phyloP scores from a whole-genome alignment of 306 rosid genomes.

The Trichosanthes cucumerina region DNA sequence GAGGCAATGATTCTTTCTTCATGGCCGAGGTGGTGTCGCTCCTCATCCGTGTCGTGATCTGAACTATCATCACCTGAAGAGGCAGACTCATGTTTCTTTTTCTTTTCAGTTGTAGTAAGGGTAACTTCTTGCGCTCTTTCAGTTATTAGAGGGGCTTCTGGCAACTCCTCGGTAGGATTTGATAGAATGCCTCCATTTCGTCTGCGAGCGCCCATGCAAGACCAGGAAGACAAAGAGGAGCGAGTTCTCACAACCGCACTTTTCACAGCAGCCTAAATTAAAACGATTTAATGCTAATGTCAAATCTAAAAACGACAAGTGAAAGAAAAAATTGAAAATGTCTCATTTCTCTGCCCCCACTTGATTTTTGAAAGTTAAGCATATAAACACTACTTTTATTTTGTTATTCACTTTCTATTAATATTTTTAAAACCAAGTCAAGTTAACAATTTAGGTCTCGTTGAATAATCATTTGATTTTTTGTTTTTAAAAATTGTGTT shows the following conservation, averaged over 20 bases:
- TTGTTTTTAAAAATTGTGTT: too few relatives aligned
- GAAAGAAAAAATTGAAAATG: neutral
- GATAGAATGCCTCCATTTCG: conserved; percentile 42
- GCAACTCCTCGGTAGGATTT: conserved; percentile 30
- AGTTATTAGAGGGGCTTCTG: conserved; percentile 31
- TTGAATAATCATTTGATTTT: too few relatives aligned
- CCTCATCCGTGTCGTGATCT: conserved; percentile 66
- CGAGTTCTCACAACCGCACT: conserved; percentile 93
- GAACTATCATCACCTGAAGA: conserved; percentile 41
- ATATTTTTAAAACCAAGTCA: too few relatives aligned
- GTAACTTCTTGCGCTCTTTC: conserved; percentile 28
- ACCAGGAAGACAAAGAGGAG: conserved; percentile 83
- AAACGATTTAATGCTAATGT: neutral
- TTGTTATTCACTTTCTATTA: too few relatives aligned
- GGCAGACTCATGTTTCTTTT: conserved; percentile 27
- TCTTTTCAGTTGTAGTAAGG: conserved; percentile 14
- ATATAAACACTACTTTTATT: too few relatives aligned
- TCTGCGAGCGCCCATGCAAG: conserved; percentile 92
- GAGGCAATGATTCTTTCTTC: conserved; percentile 26
- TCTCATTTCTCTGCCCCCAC: too few relatives aligned
- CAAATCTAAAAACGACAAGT: neutral
- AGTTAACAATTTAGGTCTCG: too few relatives aligned
- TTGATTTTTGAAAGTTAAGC: too few relatives aligned
- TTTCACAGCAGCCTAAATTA: conserved; percentile 69
- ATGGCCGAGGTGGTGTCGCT: conserved; percentile 45